phyloP scores from a whole-genome alignment of 345 rosid genomes.

The Salix arbutifolia region DNA sequence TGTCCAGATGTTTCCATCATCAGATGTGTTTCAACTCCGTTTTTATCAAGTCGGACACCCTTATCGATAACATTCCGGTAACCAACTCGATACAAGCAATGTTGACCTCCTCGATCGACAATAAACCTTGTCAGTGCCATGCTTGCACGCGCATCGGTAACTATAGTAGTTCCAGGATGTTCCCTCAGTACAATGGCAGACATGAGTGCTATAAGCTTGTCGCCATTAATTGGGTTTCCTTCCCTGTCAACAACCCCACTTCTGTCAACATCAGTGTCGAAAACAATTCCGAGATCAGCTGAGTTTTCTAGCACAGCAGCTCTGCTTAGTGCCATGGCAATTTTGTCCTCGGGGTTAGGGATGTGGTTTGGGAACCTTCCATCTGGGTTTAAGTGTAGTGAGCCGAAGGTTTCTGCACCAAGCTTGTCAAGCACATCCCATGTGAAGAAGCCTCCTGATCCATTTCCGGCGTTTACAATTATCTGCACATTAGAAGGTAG shows the following conservation, averaged over 20 bases:
- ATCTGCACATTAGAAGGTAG: slow-evolving; percentile 5
- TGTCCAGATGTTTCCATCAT: slow-evolving; percentile 99
- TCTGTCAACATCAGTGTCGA: slow-evolving; percentile 91
- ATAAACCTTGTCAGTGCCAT: slow-evolving; percentile 67
- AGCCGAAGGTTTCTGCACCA: slow-evolving; percentile 88
- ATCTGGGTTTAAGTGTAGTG: slow-evolving; percentile 75
- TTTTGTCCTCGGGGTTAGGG: slow-evolving; percentile 85
- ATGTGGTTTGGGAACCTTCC: slow-evolving; percentile 96
- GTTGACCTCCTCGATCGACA: slow-evolving; percentile 68
- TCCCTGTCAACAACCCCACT: slow-evolving; percentile 77
- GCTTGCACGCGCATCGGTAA: slow-evolving; percentile 92
- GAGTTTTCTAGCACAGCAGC: slow-evolving; percentile 65
- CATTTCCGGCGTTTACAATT: slow-evolving; percentile 86
- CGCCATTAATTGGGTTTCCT: slow-evolving; percentile 86
- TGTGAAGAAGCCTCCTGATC: slow-evolving; percentile 93
- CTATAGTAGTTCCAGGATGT: slow-evolving; percentile 73
- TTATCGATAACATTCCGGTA: slow-evolving; percentile 89
- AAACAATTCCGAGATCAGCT: slow-evolving; percentile 90
- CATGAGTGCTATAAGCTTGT: slow-evolving; percentile 86
- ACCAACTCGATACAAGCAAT: slow-evolving; percentile 86
- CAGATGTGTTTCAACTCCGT: slow-evolving; percentile 76
- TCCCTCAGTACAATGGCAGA: slow-evolving; percentile 76
- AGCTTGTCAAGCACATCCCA: slow-evolving; percentile 84
- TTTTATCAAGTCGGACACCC: slow-evolving; percentile 69
- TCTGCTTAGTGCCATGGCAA: slow-evolving; percentile 79